Percentiles rank a stretch among this genome's conserved stretches.
Evolutionary conservation across 306 rosid genomes (phyloP).

Genomic region (Vigna reflexopilosa): DNA sequence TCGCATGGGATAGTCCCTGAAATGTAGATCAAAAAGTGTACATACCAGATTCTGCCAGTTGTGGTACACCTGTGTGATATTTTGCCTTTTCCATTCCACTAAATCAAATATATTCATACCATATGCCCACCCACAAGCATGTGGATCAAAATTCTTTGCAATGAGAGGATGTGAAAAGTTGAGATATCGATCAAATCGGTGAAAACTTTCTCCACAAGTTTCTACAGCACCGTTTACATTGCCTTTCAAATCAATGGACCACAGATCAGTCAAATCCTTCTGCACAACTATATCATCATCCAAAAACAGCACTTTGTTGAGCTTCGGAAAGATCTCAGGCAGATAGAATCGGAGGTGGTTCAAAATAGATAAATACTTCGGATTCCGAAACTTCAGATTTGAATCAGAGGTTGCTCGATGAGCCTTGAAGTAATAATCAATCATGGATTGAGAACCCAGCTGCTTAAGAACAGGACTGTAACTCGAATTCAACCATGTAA

Average conservation of each 20-base stretch:
- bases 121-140: slow-evolving; percentile 99
- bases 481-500: slow-evolving; percentile 95
- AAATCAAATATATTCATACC: slow-evolving; percentile 97
- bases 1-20: slow-evolving; percentile 8
- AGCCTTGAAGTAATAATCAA: slow-evolving; percentile 89
- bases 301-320: slow-evolving; percentile 86
- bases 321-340: slow-evolving; percentile 94
- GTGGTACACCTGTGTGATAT: slow-evolving; percentile 91
- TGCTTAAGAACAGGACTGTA: slow-evolving; percentile 98
- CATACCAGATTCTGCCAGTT: slow-evolving; percentile 95
- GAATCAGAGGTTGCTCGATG: slow-evolving; percentile 84
- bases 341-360: slow-evolving; percentile 99
- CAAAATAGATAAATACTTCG: slow-evolving; percentile 92
- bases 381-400: slow-evolving; percentile 91
- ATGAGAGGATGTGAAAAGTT: slow-evolving; percentile 96
- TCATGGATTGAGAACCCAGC: slow-evolving; percentile 84
- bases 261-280: slow-evolving; percentile 87
- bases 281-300: slow-evolving; percentile 96
- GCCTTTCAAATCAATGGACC: slow-evolving; percentile 88
- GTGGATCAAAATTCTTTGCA: slow-evolving; percentile 86
- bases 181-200: slow-evolving; percentile 94
- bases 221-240: slow-evolving; percentile 98
- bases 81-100: slow-evolving; percentile 93
- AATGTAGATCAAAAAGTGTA: slow-evolving; percentile 18
- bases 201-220: slow-evolving; percentile 96